phyloP scores from a whole-genome alignment of 1,139 yeast species.

The Saccharomycopsis phalli region DNA sequence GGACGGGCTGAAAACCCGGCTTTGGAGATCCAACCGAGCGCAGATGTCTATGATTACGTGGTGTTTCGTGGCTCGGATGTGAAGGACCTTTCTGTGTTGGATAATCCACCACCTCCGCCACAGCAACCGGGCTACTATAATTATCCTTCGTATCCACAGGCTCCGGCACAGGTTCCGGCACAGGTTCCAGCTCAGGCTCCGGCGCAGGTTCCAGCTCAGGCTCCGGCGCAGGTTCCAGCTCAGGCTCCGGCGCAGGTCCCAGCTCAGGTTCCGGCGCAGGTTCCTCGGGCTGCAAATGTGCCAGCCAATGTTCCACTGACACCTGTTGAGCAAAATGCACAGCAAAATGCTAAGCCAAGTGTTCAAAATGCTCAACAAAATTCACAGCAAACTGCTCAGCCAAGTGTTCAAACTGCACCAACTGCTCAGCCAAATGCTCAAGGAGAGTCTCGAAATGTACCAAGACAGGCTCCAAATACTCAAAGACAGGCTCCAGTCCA shows the following conservation, averaged over 20 bases:
- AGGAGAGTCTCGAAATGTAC: too few relatives aligned
- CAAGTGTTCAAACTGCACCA: too few relatives aligned
- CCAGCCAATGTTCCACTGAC: neutral
- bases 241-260: constrained; percentile 8
- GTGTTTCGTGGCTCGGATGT: constrained; percentile 92
- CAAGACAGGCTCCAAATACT: too few relatives aligned
- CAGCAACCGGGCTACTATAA: constrained; percentile 35
- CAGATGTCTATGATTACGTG: constrained; percentile 67
- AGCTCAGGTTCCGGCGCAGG: constrained; percentile 8
- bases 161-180: constrained; percentile 23
- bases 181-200: constrained; percentile 23
- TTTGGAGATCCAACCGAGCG: constrained; percentile 67
- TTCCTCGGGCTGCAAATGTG: too few relatives aligned
- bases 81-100: constrained; percentile 79
- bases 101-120: constrained; percentile 43
- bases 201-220: constrained; percentile 6
- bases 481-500: too few relatives aligned
- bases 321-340: too few relatives aligned
- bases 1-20: constrained; percentile 74
- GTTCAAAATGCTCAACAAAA: too few relatives aligned
- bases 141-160: constrained; percentile 26
- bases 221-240: constrained; percentile 8
- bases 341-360: too few relatives aligned
- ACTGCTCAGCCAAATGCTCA: too few relatives aligned
- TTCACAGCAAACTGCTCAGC: too few relatives aligned